Percentiles rank a stretch among this genome's conserved stretches.
phyloP scores from a whole-genome alignment of 805 yeast genomes.

The Kregervanrija fluxuum region DNA sequence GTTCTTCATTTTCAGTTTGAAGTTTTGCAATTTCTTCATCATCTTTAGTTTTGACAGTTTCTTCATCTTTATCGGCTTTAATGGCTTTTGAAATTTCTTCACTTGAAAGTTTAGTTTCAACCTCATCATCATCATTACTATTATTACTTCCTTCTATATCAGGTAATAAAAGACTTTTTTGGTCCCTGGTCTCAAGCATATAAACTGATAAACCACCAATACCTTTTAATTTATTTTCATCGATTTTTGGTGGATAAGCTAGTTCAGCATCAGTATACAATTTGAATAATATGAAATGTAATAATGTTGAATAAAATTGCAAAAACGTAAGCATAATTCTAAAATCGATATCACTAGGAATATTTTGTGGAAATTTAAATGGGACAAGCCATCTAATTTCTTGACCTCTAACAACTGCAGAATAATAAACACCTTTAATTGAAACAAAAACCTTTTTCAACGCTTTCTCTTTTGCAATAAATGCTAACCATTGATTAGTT shows the following conservation, averaged over 20 bases:
- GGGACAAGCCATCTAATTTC: slow-evolving; percentile 96
- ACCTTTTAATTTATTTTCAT: slow-evolving; percentile 64
- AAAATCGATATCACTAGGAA: slow-evolving; percentile 92
- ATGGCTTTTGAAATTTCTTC: slow-evolving; percentile 44
- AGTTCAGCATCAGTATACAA: slow-evolving; percentile 80
- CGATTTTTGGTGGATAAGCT: slow-evolving; percentile 86
- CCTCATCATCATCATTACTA: slow-evolving; percentile 10
- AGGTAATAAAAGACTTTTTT: slow-evolving; percentile 32
- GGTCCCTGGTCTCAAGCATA: slow-evolving; percentile 53
- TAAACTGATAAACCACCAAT: slow-evolving; percentile 86
- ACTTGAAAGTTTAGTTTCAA: slow-evolving; percentile 32
- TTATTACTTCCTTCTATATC: slow-evolving; percentile 8
- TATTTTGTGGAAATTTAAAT: slow-evolving; percentile 91
- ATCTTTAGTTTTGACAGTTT: slow-evolving; percentile 20
- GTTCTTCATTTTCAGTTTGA: slow-evolving; percentile 31
- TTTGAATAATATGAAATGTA: slow-evolving; percentile 81
- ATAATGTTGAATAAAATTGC: slow-evolving; percentile 88
- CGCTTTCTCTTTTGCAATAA: slow-evolving; percentile 74
- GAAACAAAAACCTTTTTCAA: slow-evolving; percentile 89
- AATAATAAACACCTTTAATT: slow-evolving; percentile 94
- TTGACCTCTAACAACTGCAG: slow-evolving; percentile 85
- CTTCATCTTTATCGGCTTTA: slow-evolving; percentile 39
- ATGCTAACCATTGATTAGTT: slow-evolving; percentile 94
- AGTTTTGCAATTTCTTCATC: slow-evolving; percentile 31
- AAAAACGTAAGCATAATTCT: slow-evolving; percentile 94